Conservation (phyloP, 306 rosid genomes). For the Citrullus mucosospermus region DNA sequence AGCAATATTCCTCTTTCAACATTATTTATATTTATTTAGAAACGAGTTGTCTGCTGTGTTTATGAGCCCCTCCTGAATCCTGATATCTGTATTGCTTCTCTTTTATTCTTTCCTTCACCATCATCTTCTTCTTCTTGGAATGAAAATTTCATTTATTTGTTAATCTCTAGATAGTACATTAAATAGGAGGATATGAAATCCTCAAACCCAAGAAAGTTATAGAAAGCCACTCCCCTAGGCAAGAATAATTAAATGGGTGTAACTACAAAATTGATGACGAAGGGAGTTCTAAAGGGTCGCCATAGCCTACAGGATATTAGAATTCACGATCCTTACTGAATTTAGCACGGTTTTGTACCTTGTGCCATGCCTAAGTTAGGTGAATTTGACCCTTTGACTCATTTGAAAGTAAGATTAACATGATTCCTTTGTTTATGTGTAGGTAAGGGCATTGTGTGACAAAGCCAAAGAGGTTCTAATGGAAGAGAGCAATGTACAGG, state of each 20-base stretch:
- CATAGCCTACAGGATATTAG: background rate
- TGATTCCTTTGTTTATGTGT: slow-evolving; percentile 13
- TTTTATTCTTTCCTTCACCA: background rate
- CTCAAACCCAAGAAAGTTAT: background rate
- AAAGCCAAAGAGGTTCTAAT: slow-evolving; percentile 89
- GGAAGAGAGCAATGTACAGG: slow-evolving; percentile 99
- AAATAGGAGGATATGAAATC: background rate
- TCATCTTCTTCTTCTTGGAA: background rate
- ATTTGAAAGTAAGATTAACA: slow-evolving; percentile 1
- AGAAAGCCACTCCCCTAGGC: background rate
- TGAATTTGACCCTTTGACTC: background rate
- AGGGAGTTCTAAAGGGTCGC: background rate
- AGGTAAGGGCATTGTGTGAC: slow-evolving; percentile 82
- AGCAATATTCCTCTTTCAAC: background rate
- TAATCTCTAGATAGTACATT: background rate
- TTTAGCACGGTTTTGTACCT: background rate
- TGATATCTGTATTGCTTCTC: background rate
- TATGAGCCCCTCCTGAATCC: background rate
- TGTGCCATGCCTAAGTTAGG: background rate
- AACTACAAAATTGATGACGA: background rate
- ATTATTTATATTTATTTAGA: too few species aligned
- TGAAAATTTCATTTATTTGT: background rate
- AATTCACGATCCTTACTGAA: background rate
- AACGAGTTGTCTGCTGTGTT: background rate
- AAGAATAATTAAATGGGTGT: background rate